Conservation (phyloP, 192 early-diverging fungal genomes). For the Coemansia sp. region DNA sequence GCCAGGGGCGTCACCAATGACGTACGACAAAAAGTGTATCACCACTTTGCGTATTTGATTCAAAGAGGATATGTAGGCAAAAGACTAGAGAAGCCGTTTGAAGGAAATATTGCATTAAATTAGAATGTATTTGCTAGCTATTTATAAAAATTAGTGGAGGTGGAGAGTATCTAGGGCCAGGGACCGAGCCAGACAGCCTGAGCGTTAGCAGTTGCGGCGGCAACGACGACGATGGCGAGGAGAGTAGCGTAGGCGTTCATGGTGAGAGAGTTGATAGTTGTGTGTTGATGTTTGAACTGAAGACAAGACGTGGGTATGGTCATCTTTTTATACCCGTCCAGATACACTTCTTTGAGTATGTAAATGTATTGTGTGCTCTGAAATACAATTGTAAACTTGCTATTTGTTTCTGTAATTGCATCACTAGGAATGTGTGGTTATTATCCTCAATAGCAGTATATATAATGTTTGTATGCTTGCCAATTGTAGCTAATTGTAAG, state of each 20-base stretch:
- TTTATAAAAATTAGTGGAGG: background rate
- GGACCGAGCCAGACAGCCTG: background rate
- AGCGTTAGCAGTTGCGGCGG: background rate
- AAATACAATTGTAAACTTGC: background rate
- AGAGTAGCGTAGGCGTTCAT: too few relatives aligned
- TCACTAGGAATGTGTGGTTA: background rate
- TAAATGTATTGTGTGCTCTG: too few relatives aligned
- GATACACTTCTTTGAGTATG: background rate
- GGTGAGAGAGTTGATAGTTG: background rate
- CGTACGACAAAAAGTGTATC: background rate
- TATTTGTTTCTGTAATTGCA: background rate
- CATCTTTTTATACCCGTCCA: background rate
- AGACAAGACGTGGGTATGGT: background rate
- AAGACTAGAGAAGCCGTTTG: too few relatives aligned
- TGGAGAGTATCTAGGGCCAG: background rate
- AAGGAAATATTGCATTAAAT: background rate
- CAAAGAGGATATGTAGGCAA: too few relatives aligned
- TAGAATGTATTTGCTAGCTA: background rate
- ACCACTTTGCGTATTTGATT: background rate
- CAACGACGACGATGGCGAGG: too few relatives aligned
- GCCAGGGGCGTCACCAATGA: conserved; percentile 10
- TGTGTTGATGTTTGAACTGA: background rate
- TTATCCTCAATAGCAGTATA: background rate
- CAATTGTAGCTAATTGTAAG: background rate
- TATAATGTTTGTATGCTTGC: background rate